These are phyloP conservation scores for Mucor plumbeus DNA, from an alignment of 371 early-diverging fungal species.

Conservation along the genomic window DNA sequence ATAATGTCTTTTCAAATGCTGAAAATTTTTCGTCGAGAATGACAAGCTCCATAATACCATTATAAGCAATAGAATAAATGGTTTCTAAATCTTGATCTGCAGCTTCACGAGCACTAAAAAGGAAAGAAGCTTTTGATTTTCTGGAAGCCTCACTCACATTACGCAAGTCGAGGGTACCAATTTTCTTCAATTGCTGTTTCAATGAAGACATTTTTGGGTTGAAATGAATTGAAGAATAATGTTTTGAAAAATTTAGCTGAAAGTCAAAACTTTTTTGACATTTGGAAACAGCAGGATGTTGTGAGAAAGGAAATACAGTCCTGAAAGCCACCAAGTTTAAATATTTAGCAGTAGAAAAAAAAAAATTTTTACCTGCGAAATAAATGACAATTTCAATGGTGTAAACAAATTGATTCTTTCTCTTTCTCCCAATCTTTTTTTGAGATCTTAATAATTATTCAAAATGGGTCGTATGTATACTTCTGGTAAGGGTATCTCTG, in stretches of 20 bases:
- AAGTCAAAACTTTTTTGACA: constrained; percentile 3
- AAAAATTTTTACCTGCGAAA: constrained; percentile 12
- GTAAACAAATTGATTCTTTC: constrained; percentile 3
- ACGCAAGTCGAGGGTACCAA: constrained; percentile 68
- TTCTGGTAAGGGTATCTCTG: constrained; percentile 98
- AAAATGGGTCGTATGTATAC: constrained; percentile 75
- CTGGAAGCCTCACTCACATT: constrained; percentile 52
- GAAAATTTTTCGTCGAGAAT: constrained; percentile 70
- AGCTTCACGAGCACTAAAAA: constrained; percentile 84
- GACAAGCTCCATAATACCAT: constrained; percentile 80
- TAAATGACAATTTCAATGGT: neutral
- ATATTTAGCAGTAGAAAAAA: neutral
- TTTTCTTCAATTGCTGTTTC: constrained; percentile 71
- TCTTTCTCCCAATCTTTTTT: constrained; percentile 30
- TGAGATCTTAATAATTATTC: constrained; percentile 24
- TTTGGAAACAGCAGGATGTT: neutral
- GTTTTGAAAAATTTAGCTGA: neutral
- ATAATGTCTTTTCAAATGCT: constrained; percentile 77
- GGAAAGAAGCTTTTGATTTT: constrained; percentile 74
- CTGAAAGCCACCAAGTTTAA: neutral
- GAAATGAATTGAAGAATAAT: neutral
- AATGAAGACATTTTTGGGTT: constrained; percentile 48
- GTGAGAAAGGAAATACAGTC: constrained; percentile 7
- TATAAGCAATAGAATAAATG: constrained; percentile 81
- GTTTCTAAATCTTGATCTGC: constrained; percentile 90